Evolutionary conservation across 495 filamentous ascomycete species (phyloP).

Genomic region (Aspergillus steynii): DNA sequence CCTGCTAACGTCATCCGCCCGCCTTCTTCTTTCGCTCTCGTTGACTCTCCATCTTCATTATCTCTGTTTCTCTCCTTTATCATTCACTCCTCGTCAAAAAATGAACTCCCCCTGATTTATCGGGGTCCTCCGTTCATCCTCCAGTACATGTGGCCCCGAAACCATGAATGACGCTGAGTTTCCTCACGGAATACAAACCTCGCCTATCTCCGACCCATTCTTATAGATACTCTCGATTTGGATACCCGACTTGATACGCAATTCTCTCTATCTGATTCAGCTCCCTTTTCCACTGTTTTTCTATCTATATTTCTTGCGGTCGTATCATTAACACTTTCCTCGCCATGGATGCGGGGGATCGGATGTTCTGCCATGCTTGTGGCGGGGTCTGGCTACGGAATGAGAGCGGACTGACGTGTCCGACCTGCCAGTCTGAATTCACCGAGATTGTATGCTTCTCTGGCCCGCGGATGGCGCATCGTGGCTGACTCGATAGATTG

Average conservation of each 20-base stretch:
- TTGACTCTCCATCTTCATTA: background rate
- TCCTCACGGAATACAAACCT: background rate
- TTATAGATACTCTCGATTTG: background rate
- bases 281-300: background rate
- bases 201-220: background rate
- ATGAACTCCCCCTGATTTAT: background rate
- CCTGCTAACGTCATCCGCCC: background rate
- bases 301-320: background rate
- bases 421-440: slow-evolving; percentile 74
- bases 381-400: slow-evolving; percentile 74
- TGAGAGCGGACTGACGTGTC: slow-evolving; percentile 67
- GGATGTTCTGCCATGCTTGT: slow-evolving; percentile 83
- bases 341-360: slow-evolving; percentile 51
- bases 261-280: background rate
- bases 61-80: background rate
- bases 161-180: slow-evolving; percentile 10
- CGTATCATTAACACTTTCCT: background rate
- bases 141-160: slow-evolving; percentile 12
- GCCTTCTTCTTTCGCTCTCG: background rate
- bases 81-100: background rate
- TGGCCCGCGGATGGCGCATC: background rate
- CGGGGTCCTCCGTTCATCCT: background rate
- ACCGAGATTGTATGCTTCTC: slow-evolving; percentile 67
- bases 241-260: background rate
- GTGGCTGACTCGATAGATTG: slow-evolving; percentile 31